Evolutionary conservation across 495 filamentous ascomycete genomes (phyloP).

Genomic region (Hyaloscypha finlandica): DNA sequence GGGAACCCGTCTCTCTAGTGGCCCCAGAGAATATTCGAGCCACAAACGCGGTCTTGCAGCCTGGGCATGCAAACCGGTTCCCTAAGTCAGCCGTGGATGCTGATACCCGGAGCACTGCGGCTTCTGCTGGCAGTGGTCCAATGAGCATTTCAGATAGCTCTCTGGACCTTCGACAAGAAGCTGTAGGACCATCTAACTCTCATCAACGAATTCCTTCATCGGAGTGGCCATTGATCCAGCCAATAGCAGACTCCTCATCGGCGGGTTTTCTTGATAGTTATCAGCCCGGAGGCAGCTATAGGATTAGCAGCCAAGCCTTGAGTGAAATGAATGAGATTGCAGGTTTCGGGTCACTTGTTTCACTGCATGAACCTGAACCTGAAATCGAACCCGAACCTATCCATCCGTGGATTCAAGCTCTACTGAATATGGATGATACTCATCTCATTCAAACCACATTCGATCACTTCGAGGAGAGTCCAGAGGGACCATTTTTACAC

Average conservation of each 20-base stretch:
- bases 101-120: not conserved
- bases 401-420: not conserved
- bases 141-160: not conserved
- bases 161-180: not conserved
- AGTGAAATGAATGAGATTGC: constrained; percentile 8
- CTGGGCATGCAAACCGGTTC: not conserved
- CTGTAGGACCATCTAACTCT: not conserved
- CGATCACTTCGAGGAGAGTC: not conserved
- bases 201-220: not conserved
- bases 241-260: not conserved
- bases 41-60: too few species aligned
- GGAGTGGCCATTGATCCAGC: not conserved
- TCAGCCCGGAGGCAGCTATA: not conserved
- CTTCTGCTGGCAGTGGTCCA: not conserved
- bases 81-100: not conserved
- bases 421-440: constrained; percentile 3
- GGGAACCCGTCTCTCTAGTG: too few species aligned
- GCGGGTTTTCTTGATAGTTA: not conserved
- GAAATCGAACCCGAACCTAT: not conserved
- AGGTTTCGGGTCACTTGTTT: constrained; percentile 8
- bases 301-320: constrained; percentile 4
- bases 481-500: constrained; percentile 10
- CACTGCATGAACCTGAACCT: constrained; percentile 7
- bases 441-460: not conserved
- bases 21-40: too few species aligned